Evolutionary conservation across 179 eudicot species (phyloP).

Genomic region (Carnegiea gigantea): DNA sequence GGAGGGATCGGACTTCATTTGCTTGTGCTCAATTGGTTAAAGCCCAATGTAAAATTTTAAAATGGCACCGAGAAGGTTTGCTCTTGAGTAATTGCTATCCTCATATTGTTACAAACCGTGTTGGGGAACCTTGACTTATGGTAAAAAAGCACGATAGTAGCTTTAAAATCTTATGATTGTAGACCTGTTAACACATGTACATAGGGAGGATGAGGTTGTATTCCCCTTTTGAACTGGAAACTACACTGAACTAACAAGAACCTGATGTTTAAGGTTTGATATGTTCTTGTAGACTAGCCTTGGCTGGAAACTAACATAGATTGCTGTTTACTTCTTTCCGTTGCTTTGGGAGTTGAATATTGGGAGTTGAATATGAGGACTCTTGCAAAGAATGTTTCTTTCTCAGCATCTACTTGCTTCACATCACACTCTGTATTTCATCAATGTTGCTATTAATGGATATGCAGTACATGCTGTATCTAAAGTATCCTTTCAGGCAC

Average conservation of each 20-base stretch:
- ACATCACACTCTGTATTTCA: not conserved
- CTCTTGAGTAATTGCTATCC: not conserved
- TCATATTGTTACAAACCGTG: not conserved
- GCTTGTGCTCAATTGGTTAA: not conserved
- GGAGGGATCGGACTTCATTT: too few species aligned
- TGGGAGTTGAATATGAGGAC: not conserved
- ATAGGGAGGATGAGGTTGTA: not conserved
- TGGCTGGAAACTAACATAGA: conserved; percentile 3
- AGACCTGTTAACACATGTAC: not conserved
- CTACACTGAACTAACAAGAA: not conserved
- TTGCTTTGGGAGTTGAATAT: not conserved
- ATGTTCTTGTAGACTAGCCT: not conserved
- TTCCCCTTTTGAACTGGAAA: conserved; percentile 1
- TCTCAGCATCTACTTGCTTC: not conserved
- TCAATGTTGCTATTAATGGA: conserved; percentile 7
- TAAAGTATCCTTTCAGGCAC: not conserved
- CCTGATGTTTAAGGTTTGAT: not conserved
- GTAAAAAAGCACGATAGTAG: not conserved
- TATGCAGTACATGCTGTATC: conserved; percentile 2
- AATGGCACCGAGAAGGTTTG: not conserved
- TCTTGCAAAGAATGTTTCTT: not conserved
- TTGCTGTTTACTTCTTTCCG: conserved; percentile 5
- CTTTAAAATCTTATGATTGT: not conserved
- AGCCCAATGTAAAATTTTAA: not conserved
- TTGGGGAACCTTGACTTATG: not conserved